A percentile compares a stretch with the other conserved stretches of the same genome.
Evolutionary conservation across 306 rosid genomes (phyloP).

Genomic region (Purshia tridentata): DNA sequence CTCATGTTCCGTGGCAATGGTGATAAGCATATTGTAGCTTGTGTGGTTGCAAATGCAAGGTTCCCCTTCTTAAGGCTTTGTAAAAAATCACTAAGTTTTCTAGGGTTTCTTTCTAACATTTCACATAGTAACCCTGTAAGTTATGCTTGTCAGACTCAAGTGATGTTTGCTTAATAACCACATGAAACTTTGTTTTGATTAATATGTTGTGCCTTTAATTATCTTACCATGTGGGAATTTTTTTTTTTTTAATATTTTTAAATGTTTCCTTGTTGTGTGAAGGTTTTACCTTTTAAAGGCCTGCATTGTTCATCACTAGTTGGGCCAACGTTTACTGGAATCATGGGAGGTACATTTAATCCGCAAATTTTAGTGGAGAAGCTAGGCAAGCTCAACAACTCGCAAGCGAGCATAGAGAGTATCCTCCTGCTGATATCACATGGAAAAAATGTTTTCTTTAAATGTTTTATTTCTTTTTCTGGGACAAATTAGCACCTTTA

Average conservation of each 20-base stretch:
- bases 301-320: constrained; percentile 35
- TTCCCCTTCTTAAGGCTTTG: neutral
- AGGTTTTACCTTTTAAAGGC: constrained; percentile 38
- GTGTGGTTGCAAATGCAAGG: neutral
- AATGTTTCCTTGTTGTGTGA: constrained; percentile 15
- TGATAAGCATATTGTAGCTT: neutral
- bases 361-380: constrained; percentile 95
- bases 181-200: neutral
- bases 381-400: constrained; percentile 85
- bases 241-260: neutral
- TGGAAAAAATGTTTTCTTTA: constrained; percentile 11
- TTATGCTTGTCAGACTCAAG: neutral
- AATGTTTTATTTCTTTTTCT: neutral
- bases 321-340: constrained; percentile 33
- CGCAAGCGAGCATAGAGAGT: constrained; percentile 99
- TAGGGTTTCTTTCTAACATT: neutral
- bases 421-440: constrained; percentile 58
- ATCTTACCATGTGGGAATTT: constrained; percentile 11
- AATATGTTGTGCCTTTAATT: neutral
- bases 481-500: neutral
- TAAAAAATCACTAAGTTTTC: neutral
- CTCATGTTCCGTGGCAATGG: neutral
- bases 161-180: neutral
- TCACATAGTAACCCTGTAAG: neutral
- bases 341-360: constrained; percentile 93